phyloP scores from a whole-genome alignment of 2,329 filamentous ascomycete species.

The Aspergillus sclerotialis region DNA sequence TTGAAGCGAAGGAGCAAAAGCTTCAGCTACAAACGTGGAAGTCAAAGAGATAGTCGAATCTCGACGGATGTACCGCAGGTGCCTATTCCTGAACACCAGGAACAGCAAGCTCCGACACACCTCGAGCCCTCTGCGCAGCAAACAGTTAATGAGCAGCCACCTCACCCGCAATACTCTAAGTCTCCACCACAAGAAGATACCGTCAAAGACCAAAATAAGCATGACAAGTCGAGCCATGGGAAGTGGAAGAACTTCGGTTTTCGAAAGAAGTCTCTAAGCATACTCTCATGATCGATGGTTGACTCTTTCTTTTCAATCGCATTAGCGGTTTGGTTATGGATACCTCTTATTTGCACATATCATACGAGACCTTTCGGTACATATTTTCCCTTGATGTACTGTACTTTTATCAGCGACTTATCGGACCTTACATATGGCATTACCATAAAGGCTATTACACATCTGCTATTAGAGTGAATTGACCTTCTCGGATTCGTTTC shows the following conservation, averaged over 20 bases:
- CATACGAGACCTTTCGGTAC: neutral
- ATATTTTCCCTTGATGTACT: neutral
- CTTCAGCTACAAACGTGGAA: constrained; percentile 62
- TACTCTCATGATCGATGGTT: constrained; percentile 14
- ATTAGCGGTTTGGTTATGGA: neutral
- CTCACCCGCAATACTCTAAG: constrained; percentile 6
- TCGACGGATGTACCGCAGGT: constrained; percentile 18
- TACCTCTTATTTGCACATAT: neutral
- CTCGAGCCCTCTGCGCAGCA: constrained; percentile 9
- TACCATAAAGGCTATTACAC: no score
- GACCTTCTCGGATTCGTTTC: no score
- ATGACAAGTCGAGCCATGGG: constrained; percentile 12
- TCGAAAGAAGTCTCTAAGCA: constrained; percentile 38
- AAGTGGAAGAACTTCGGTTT: constrained; percentile 38
- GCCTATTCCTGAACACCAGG: constrained; percentile 15
- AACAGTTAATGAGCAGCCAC: constrained; percentile 7
- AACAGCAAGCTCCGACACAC: constrained; percentile 8
- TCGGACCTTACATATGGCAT: no score
- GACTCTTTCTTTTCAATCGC: neutral
- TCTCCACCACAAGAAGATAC: constrained; percentile 13
- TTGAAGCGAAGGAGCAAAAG: constrained; percentile 70
- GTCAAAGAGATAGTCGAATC: constrained; percentile 30
- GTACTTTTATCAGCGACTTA: constrained; percentile 2
- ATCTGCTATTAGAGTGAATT: no score
- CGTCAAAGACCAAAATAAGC: constrained; percentile 13